Percentiles rank a stretch among this genome's conserved stretches.
These are phyloP conservation scores for Podospora pseudocomata DNA, from an alignment of 495 filamentous ascomycete species.

Conservation along the genomic window DNA sequence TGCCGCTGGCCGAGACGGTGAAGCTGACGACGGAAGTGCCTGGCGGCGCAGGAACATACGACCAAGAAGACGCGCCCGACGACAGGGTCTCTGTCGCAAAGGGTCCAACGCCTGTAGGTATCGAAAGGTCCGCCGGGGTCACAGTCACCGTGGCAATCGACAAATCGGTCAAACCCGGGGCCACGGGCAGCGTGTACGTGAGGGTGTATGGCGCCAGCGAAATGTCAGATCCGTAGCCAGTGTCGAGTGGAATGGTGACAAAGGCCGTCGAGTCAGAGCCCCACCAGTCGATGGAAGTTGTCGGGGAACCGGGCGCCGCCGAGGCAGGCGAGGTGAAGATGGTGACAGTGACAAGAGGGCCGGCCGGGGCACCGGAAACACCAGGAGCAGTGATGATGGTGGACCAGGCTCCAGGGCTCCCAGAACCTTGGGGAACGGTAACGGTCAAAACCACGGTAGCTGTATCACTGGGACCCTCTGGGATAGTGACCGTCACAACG, in stretches of 20 bases:
- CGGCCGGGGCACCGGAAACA: not conserved
- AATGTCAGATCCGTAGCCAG: not conserved
- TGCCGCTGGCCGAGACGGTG: constrained; percentile 1
- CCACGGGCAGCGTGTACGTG: not conserved
- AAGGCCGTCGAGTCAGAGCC: not conserved
- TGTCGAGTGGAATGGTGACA: not conserved
- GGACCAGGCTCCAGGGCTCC: constrained; percentile 1
- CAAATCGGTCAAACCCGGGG: not conserved
- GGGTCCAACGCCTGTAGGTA: not conserved
- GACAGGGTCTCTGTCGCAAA: not conserved
- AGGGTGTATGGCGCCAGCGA: not conserved
- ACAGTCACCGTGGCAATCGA: not conserved
- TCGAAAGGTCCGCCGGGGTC: not conserved
- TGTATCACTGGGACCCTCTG: not conserved
- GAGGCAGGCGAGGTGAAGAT: not conserved
- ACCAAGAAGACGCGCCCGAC: not conserved
- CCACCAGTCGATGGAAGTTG: not conserved
- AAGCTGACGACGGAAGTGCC: not conserved
- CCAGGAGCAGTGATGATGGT: constrained; percentile 4
- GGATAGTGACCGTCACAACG: not conserved
- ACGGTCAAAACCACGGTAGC: not conserved
- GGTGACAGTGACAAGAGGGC: not conserved
- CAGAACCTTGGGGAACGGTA: not conserved
- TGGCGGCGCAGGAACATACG: not conserved
- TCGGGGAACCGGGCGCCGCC: no score